Base-by-base conservation (phyloP, 78 protist genomes). In the Andalucia godoyi region DNA sequence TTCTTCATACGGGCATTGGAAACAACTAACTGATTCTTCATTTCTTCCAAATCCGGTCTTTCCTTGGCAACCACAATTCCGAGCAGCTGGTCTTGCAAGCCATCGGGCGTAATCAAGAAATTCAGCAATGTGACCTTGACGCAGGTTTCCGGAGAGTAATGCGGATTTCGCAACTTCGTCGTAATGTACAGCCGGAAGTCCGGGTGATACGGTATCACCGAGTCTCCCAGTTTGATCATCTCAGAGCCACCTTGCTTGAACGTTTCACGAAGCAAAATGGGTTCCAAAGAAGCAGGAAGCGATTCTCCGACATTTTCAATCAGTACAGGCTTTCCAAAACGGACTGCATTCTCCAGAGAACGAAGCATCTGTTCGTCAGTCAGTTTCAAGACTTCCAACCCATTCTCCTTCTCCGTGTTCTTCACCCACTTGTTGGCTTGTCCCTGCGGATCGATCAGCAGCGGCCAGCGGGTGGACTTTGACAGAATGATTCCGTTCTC, bases 131-230 rank as follows among this genome's bases (percentile, higher is more conserved):
- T 66, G 25, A 86, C 90, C 84, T 78, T 81, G 46, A 69, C 77
- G 29, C 57, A 39, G 32, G 58, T 60, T 73, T 87, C 93, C 13
- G 97, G 93, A 33, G 76, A 47, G 68, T 79, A 83, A 73, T 65
- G 70, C 37, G 97, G 97, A 55, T 87, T 87, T 32, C 85, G 86
- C 32, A 85, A 84, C 70, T 81, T 85, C 33, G 97, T 78, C 37
- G 93, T 85, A 38, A 91, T 66, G 81, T 62, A 80, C 27, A 91
- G 37, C 59, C 40, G 9, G 84, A 91, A 91, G 46, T 63, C 60
- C 39, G 10, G 33, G 77, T 81, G 52, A 78, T 73, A 90, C 37
- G 82, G 84, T 36, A 90, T 71, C 30, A 49, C 58, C 18, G 33
- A n/a, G 34, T 86, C 96, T 30, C 96, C 96, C 6, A 90, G 49